phyloP scores from a whole-genome alignment of 345 rosid species.

The Melaleuca alternifolia region DNA sequence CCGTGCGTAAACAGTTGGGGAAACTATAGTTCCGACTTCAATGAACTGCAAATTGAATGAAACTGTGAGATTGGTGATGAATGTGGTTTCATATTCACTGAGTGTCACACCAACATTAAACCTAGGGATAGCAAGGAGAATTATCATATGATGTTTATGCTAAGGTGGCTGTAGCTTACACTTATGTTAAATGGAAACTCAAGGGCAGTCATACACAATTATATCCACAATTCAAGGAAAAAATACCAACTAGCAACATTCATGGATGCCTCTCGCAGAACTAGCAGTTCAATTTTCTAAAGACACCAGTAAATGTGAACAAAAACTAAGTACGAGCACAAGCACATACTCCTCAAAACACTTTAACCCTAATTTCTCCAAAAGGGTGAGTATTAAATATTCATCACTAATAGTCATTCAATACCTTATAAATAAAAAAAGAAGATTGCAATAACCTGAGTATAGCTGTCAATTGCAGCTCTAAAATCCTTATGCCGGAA shows the following conservation, averaged over 20 bases:
- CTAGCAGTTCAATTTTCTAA: not conserved
- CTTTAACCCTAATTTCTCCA: not conserved
- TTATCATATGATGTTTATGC: not conserved
- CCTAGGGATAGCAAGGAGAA: not conserved
- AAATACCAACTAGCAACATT: not conserved
- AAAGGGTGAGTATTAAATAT: not conserved
- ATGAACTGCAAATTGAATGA: constrained; percentile 46
- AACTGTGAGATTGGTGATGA: not conserved
- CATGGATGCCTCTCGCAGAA: not conserved
- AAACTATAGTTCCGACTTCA: constrained; percentile 75
- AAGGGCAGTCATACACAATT: not conserved
- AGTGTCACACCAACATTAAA: not conserved
- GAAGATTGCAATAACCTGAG: constrained; percentile 38
- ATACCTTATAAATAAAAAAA: not conserved
- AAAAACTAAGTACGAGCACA: not conserved
- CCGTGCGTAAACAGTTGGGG: constrained; percentile 78
- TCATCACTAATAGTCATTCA: not conserved
- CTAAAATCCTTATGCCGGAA: constrained; percentile 68
- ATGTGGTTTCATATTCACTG: not conserved
- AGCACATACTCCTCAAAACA: not conserved
- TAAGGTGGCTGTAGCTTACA: not conserved
- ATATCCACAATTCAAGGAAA: not conserved
- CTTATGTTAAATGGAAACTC: not conserved
- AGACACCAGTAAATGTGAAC: not conserved
- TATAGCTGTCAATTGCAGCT: constrained; percentile 60